Evolutionary conservation across 139 green algal genomes (phyloP), one percentile per base, ranked within the genome.

Genomic region (Picochlorum sp.): DNA sequence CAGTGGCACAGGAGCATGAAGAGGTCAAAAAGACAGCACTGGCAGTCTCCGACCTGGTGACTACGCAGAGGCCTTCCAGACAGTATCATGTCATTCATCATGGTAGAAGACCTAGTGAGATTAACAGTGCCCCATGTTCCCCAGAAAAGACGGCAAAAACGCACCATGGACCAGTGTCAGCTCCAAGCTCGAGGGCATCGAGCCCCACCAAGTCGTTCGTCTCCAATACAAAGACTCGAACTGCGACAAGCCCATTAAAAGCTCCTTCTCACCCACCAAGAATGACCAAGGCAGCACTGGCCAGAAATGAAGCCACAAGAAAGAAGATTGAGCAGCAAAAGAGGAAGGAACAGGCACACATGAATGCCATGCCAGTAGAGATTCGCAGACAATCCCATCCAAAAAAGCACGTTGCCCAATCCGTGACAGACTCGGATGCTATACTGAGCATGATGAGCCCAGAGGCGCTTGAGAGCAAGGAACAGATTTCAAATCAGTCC

Each of bases 231-330:
- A 56, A 24, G 15, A n/a, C 49, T 18, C 8, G 7, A 20, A 56
- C 10, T 11, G 2, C 49, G 24, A 15, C n/a, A 62, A 62, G 56
- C 56, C 56, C 56, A 23, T 52, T 65, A 14, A 28, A 32, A 18
- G 5, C 20, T 18, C 41, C 58, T 11, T 28, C 18, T 14, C 58
- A 58, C 23, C 4, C 16, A 16, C 58, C 58, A 26, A 28, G 58
- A 1, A 65, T 65, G 58, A 65, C 58, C 6, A 65, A 65, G 21
- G 58, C 58, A 21, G 20, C 58, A n/a, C 34, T 32, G 20, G 58
- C 58, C 20, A 28, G 58, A n/a, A 65, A 32, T 32, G 58, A 65
- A 20, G 58, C 58, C 5, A 65, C n/a, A 0, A 11, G 57, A 23
- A 28, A 15, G 21, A 16, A n/a, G 13, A 32, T 65, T 28, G 58